A percentile compares a stretch with the other conserved stretches of the same genome.
Evolutionary conservation across 495 filamentous ascomycete species (phyloP).

Genomic region (Daldinia vernicosa): DNA sequence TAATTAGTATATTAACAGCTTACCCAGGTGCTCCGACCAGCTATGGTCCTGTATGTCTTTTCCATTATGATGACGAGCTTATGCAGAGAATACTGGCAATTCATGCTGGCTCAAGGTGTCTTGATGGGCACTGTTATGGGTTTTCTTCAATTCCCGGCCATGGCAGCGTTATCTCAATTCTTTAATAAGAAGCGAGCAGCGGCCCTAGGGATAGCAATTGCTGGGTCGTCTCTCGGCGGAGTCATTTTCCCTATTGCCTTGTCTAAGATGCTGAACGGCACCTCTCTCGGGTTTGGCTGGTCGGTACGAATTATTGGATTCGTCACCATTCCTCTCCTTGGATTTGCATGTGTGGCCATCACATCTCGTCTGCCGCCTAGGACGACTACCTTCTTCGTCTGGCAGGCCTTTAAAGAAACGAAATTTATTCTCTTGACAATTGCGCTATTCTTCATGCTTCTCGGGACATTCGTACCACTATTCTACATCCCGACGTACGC

Average conservation of each 20-base stretch:
- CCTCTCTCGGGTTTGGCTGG: conserved; percentile 66
- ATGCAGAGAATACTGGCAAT: conserved; percentile 67
- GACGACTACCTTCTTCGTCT: conserved; percentile 53
- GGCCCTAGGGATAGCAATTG: conserved; percentile 63
- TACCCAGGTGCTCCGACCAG: conserved; percentile 52
- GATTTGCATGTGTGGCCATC: conserved; percentile 54
- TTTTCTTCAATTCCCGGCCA: conserved; percentile 60
- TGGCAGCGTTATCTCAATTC: conserved; percentile 63
- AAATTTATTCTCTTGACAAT: conserved; percentile 51
- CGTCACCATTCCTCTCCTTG: conserved; percentile 59
- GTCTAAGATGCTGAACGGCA: conserved; percentile 52
- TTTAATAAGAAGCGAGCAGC: conserved; percentile 63
- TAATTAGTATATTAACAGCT: background rate
- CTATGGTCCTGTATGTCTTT: conserved; percentile 50
- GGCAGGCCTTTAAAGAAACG: conserved; percentile 51
- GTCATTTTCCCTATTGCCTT: conserved; percentile 60
- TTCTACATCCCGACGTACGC: conserved; percentile 67
- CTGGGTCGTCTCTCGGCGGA: conserved; percentile 67
- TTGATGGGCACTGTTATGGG: conserved; percentile 61
- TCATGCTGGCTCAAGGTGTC: conserved; percentile 69
- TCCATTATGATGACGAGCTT: conserved; percentile 66
- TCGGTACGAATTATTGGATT: conserved; percentile 67
- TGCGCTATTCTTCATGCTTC: conserved; percentile 54
- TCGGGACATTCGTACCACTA: conserved; percentile 65
- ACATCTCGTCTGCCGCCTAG: conserved; percentile 57